Percentiles rank a stretch among this genome's conserved stretches.
These are phyloP conservation scores for Corylus avellana DNA, from an alignment of 306 rosid genomes.

Conservation along the genomic window DNA sequence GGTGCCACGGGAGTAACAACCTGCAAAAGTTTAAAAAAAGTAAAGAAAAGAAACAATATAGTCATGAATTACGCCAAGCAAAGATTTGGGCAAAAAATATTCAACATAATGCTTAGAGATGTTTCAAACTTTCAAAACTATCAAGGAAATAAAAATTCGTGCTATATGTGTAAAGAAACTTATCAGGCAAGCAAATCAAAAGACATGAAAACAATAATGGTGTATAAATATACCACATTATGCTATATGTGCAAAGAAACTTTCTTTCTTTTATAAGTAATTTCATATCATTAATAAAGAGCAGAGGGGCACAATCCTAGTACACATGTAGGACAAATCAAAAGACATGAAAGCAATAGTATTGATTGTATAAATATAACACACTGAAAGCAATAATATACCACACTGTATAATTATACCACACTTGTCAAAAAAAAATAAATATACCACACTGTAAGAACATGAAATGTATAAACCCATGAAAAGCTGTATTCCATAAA, in stretches of 20 bases:
- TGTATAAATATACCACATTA: too few relatives aligned
- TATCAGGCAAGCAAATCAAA: not conserved
- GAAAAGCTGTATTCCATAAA: not conserved
- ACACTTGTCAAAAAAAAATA: too few relatives aligned
- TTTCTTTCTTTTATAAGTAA: too few relatives aligned
- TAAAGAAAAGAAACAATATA: not conserved
- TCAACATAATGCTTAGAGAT: not conserved
- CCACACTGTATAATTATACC: not conserved
- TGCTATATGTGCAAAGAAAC: too few relatives aligned
- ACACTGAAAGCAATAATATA: not conserved
- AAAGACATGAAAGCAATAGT: not conserved
- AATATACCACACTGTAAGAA: not conserved
- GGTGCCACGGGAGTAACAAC: constrained; percentile 99
- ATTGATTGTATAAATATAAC: too few relatives aligned
- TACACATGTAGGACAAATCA: not conserved
- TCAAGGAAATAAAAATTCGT: not conserved
- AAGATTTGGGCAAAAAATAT: not conserved
- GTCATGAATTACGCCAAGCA: not conserved
- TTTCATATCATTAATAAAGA: too few relatives aligned
- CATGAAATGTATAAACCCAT: not conserved
- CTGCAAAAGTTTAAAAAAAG: constrained; percentile 42
- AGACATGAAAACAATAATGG: not conserved
- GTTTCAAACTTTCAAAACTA: not conserved
- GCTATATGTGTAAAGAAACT: not conserved
- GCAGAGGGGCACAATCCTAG: too few relatives aligned